Evolutionary conservation across 2,329 filamentous ascomycete genomes (phyloP).

Genomic region (Periglandula ipomoeae): DNA sequence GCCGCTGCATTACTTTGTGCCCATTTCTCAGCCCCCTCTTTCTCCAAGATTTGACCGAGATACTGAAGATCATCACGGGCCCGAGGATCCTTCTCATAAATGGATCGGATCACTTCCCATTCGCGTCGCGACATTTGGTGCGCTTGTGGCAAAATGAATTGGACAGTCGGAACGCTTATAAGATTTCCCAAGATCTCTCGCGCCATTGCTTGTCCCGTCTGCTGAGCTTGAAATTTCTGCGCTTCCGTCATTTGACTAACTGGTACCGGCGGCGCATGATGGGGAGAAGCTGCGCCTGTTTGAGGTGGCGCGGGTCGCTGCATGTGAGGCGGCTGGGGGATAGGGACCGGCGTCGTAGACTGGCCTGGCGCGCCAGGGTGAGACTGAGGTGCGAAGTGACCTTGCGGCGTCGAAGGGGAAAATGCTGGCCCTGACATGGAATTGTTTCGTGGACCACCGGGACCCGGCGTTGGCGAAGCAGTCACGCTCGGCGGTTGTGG

Average conservation of each 20-base stretch:
- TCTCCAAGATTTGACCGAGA: slow-evolving; percentile 46
- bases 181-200: slow-evolving; percentile 55
- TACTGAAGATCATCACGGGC: slow-evolving; percentile 54
- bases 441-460: slow-evolving; percentile 31
- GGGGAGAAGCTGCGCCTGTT: slow-evolving; percentile 1
- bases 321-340: slow-evolving; percentile 23
- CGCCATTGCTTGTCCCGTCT: slow-evolving; percentile 47
- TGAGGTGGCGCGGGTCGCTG: slow-evolving; percentile 10
- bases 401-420: slow-evolving; percentile 42
- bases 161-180: slow-evolving; percentile 54
- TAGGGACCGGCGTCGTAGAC: slow-evolving; percentile 26
- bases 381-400: slow-evolving; percentile 20
- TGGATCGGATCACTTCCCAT: slow-evolving; percentile 62
- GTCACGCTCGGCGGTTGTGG: slow-evolving; percentile 11
- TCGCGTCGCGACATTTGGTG: slow-evolving; percentile 61
- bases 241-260: slow-evolving; percentile 20
- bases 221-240: slow-evolving; percentile 33
- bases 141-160: slow-evolving; percentile 61
- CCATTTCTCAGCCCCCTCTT: slow-evolving; percentile 26
- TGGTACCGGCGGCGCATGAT: slow-evolving; percentile 4
- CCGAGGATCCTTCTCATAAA: slow-evolving; percentile 56
- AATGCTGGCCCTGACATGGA: slow-evolving; percentile 43
- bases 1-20: slow-evolving; percentile 5
- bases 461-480: slow-evolving; percentile 25
- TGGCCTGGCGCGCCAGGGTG: slow-evolving; percentile 21